Evolutionary conservation across 108 stramenopile species (phyloP).

Genomic region (Poteriospumella lacustris): DNA sequence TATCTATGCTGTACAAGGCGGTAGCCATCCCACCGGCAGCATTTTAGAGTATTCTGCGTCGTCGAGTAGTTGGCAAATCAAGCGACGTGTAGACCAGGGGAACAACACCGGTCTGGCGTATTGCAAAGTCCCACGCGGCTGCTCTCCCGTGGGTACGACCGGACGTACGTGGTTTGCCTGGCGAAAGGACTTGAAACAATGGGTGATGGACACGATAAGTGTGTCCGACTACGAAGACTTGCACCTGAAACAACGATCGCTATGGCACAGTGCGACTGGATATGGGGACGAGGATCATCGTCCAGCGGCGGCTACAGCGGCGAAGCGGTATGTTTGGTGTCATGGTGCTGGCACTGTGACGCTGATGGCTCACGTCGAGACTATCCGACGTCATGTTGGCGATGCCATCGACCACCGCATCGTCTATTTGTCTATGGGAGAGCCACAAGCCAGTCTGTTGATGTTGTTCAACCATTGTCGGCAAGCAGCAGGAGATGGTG

Average conservation of each 20-base stretch:
- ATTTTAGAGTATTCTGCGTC: not conserved
- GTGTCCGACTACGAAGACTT: too few species aligned
- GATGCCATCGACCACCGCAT: not conserved
- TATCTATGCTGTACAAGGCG: not conserved
- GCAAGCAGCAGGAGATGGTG: not conserved
- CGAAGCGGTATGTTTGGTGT: not conserved
- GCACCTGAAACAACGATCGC: too few species aligned
- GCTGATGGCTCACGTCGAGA: too few species aligned
- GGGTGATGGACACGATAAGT: not conserved
- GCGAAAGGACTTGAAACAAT: not conserved
- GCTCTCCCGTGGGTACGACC: not conserved
- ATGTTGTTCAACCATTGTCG: not conserved
- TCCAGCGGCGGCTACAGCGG: not conserved
- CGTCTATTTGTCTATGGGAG: not conserved
- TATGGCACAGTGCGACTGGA: not conserved
- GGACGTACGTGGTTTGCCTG: not conserved
- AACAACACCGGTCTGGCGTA: conserved; percentile 4
- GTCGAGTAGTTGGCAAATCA: conserved; percentile 5
- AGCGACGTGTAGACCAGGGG: not conserved
- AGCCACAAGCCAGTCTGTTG: not conserved
- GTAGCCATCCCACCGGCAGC: not conserved
- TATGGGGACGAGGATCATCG: not conserved
- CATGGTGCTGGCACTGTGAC: not conserved
- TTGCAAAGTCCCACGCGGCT: not conserved
- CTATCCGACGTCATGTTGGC: too few species aligned